Conservation (phyloP, 2,329 filamentous ascomycete genomes). For the Fusarium stilboides region DNA sequence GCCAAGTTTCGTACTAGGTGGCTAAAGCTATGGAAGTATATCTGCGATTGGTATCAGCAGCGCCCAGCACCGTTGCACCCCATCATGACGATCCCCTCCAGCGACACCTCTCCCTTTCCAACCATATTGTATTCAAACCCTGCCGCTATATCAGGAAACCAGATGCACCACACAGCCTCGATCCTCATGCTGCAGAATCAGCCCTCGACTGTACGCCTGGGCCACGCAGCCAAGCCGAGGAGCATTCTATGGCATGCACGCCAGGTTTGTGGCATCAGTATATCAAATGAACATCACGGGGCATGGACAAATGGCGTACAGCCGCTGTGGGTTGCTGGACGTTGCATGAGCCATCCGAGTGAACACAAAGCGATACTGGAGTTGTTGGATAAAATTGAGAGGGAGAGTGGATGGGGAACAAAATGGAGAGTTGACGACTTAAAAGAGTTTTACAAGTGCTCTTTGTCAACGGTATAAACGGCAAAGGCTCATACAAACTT, state of each 20-base stretch:
- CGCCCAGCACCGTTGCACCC: conserved; percentile 56
- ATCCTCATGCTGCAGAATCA: conserved; percentile 66
- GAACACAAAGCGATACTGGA: conserved; percentile 62
- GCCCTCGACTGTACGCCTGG: conserved; percentile 58
- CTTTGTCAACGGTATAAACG: conserved; percentile 21
- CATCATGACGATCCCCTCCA: conserved; percentile 54
- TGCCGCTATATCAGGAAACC: conserved; percentile 68
- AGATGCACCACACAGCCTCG: conserved; percentile 68
- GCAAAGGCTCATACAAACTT: not conserved
- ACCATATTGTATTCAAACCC: conserved; percentile 66
- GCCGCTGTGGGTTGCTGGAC: conserved; percentile 68
- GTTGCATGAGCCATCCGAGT: conserved; percentile 64
- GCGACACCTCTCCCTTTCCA: conserved; percentile 65
- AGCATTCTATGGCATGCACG: conserved; percentile 67
- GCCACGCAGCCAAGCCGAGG: conserved; percentile 58
- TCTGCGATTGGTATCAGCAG: conserved; percentile 59
- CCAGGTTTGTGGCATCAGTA: conserved; percentile 67
- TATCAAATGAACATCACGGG: conserved; percentile 67
- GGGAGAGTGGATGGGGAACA: conserved; percentile 68
- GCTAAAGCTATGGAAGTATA: conserved; percentile 57
- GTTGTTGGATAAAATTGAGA: conserved; percentile 64
- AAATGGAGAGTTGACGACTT: conserved; percentile 68
- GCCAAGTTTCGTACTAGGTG: conserved; percentile 52
- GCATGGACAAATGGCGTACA: conserved; percentile 70
- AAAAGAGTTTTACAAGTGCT: conserved; percentile 59